A percentile compares a stretch with the other conserved stretches of the same genome.
These are phyloP conservation scores for Olyra latifolia DNA, from an alignment of 176 grass and related monocot species.

Conservation along the genomic window DNA sequence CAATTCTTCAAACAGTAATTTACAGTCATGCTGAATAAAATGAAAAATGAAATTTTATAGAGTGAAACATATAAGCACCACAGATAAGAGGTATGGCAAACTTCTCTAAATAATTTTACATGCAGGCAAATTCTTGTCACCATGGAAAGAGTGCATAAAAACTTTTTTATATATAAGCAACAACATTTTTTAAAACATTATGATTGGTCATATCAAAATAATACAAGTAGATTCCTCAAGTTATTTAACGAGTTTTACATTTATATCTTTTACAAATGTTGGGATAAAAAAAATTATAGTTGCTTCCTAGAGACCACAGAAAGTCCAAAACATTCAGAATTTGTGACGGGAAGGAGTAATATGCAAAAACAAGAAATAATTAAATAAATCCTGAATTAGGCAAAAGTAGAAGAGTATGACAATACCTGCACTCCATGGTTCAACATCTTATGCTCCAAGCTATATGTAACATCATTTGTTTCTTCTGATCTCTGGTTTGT, in stretches of 20 bases:
- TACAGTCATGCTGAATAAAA: conserved; percentile 6
- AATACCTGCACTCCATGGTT: conserved; percentile 77
- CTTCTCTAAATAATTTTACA: background rate
- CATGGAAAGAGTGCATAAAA: background rate
- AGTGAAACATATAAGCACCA: background rate
- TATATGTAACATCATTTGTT: conserved; percentile 65
- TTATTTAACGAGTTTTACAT: background rate
- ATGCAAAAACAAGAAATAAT: conserved; percentile 15
- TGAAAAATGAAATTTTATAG: background rate
- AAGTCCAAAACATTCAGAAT: background rate
- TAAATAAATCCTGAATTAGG: background rate
- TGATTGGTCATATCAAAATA: background rate
- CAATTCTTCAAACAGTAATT: background rate
- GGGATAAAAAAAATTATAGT: background rate
- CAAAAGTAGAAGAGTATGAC: background rate
- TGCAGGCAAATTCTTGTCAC: background rate
- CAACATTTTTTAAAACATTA: background rate
- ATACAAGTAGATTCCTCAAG: background rate
- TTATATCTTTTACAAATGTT: background rate
- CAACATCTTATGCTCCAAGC: conserved; percentile 92
- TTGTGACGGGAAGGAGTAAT: background rate
- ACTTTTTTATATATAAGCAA: background rate
- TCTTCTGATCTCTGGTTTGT: conserved; percentile 80
- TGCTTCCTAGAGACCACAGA: background rate
- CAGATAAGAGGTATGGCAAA: background rate